These are phyloP conservation scores for Pleurotus salmoneostramineus DNA, from an alignment of 768 basidiomycete genomes.

Conservation along the genomic window DNA sequence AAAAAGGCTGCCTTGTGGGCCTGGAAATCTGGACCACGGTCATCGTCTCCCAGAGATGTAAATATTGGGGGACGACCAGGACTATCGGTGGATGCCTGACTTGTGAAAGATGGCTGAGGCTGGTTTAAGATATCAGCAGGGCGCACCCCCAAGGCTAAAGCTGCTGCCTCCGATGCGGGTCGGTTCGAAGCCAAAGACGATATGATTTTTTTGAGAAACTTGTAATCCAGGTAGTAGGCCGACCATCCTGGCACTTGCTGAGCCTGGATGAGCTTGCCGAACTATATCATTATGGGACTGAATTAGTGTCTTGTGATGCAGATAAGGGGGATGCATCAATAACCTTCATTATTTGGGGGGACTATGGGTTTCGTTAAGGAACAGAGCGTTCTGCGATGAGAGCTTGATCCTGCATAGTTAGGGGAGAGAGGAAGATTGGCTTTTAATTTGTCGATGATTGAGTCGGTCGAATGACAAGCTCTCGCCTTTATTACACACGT, in stretches of 20 bases:
- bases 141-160: conserved; percentile 78
- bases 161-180: conserved; percentile 86
- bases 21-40: conserved; percentile 81
- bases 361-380: neutral
- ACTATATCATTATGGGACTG: conserved; percentile 41
- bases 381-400: neutral
- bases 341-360: conserved; percentile 30
- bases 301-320: too few species aligned
- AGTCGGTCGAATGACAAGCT: neutral
- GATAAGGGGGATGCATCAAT: neutral
- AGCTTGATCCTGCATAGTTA: neutral
- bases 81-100: conserved; percentile 31
- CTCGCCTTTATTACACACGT: conserved; percentile 19
- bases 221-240: conserved; percentile 94
- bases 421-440: conserved; percentile 5
- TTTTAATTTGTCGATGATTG: neutral
- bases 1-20: conserved; percentile 98
- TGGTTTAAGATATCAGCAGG: conserved; percentile 49
- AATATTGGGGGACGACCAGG: conserved; percentile 55
- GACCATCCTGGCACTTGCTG: conserved; percentile 99
- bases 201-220: conserved; percentile 97
- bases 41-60: conserved; percentile 59
- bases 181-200: conserved; percentile 89
- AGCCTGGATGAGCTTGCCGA: conserved; percentile 95
- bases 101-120: conserved; percentile 23